Evolutionary conservation across 164 flowering plant species (phyloP), one percentile per base, ranked within the genome.

Genomic region (Aristolochia fimbriata): DNA sequence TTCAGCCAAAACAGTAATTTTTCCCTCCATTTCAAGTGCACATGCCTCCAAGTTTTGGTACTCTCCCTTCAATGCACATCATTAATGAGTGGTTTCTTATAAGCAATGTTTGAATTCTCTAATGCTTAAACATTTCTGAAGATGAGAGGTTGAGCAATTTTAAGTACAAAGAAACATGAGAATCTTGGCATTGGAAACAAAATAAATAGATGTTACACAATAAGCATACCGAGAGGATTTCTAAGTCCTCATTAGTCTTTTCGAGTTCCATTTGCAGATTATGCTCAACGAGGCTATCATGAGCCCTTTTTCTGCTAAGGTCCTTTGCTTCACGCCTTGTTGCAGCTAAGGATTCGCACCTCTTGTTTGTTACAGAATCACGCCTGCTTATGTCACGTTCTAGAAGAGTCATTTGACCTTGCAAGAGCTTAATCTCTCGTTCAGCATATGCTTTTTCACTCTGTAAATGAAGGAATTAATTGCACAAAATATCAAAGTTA

Each of bases 381-480:
- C 80, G 87, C 72, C 79, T 87, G 65, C 60, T 79, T 30, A 86
- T 79, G 64, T 86, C 96, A 64, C 96, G 96, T 63, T 84, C 94
- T 61, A 93, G 87, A 75, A 82, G 81, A 69, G 76, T 61, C 70
- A 75, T 84, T 74, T 93, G 96, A 62, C 82, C 68, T 52, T 72
- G 87, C 75, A 93, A 62, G 46, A 63, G 77, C 63, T 88, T 93
- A 61, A 81, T 62, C 71, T 90, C 94, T 64, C 88, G 70, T 68
- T 93, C 98, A 61, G 83, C 86, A 74, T 57, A 71, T 47, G 97
- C 89, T 77, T 81, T 93, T 62, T 86, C 98, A 64, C 96, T 83
- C 98, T 93, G 62, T 17, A 57, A 11, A 62, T 17, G 55, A 1
- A 27, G 30, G 16, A n/a, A 23, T 59, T 16, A 11, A 43, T 10